A percentile compares a stretch with the other conserved stretches of the same genome.
These are phyloP conservation scores for Crithidia thermophila DNA, from an alignment of 208 protist genomes.

Conservation along the genomic window DNA sequence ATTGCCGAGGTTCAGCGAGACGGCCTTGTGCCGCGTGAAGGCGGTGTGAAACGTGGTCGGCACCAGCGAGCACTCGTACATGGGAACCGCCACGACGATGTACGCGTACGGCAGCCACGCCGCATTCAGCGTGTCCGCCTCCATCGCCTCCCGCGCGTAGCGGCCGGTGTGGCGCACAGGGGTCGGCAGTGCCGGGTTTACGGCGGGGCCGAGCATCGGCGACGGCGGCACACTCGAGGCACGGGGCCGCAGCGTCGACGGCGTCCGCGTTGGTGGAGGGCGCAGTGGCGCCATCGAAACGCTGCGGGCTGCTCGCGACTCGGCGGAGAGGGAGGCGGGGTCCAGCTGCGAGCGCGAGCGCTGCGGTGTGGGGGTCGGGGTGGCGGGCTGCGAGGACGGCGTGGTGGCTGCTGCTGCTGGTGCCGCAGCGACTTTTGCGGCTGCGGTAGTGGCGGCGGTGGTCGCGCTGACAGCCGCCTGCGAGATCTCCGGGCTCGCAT, in stretches of 20 bases:
- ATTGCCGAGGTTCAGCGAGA: conserved; percentile 56
- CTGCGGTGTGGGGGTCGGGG: not conserved
- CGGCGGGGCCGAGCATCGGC: not conserved
- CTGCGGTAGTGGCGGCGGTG: not conserved
- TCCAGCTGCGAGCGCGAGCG: not conserved
- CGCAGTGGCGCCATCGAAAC: not conserved
- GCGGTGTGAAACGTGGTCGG: conserved; percentile 52
- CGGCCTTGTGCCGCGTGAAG: conserved; percentile 42
- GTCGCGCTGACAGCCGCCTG: too few species aligned
- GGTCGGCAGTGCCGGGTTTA: not conserved
- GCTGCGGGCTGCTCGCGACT: too few species aligned
- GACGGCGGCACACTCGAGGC: conserved; percentile 1
- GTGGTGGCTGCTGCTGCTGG: not conserved
- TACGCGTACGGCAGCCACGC: conserved; percentile 63
- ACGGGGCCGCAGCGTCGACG: not conserved
- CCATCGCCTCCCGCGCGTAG: conserved; percentile 28
- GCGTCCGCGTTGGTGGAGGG: not conserved
- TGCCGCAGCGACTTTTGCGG: not conserved
- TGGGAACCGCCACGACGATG: conserved; percentile 56
- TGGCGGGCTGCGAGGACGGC: not conserved
- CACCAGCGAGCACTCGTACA: conserved; percentile 62
- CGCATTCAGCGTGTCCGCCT: conserved; percentile 29
- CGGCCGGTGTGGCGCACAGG: conserved; percentile 17
- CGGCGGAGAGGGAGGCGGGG: too few species aligned
- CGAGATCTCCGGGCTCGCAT: too few species aligned